Evolutionary conservation across 2,329 filamentous ascomycete species (phyloP), one percentile per base, ranked within the genome.

Genomic region (Talaromyces piceae): DNA sequence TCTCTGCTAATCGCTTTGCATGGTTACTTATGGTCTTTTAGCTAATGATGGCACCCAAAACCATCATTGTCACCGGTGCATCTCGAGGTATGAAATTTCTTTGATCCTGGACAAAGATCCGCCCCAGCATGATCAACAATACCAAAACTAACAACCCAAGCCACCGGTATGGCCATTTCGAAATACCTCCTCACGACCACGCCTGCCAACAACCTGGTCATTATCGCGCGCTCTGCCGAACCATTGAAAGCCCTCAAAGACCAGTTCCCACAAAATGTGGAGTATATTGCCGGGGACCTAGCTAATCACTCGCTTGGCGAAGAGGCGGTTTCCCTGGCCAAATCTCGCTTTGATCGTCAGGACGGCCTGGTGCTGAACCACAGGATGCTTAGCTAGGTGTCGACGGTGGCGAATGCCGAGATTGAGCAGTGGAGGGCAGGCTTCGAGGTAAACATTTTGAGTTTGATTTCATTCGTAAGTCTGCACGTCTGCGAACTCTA

Each of bases 301-400:
- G 65, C 73, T 1, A 77, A 83, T 57, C 63, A 75, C 23, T 69
- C 66, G 0, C 63, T 86, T 25, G 79, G 82, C 3, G 68, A 77
- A 1, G 79, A 79, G 62, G 79, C 86, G 3, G 80, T 88, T 4
- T 74, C 84, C 3, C 70, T 83, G 1, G 86, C 90, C 0, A 62
- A 86, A 9, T 71, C 78, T 25, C 72, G 79, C 0, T 97, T 88
- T 66, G 43, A 41, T 3, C 76, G 74, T 45, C 70, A 98, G 4
- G 90, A 98, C 64, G 86, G 84, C 1, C 66, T 98, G 41, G 81
- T 98, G 11, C 73, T 97, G 55, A 97, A 97, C 67, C 93, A 98
- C 64, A 91, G 90, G 18, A 76, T 83, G 1, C 71, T 98, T 41
- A 78, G 82, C n/a, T 87, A 89, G 1, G 83, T 94, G 41, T 81